Percentiles rank a stretch among this genome's conserved stretches.
Evolutionary conservation across 169 alveolate species (phyloP).

Genomic region (Plasmodium adleri): DNA sequence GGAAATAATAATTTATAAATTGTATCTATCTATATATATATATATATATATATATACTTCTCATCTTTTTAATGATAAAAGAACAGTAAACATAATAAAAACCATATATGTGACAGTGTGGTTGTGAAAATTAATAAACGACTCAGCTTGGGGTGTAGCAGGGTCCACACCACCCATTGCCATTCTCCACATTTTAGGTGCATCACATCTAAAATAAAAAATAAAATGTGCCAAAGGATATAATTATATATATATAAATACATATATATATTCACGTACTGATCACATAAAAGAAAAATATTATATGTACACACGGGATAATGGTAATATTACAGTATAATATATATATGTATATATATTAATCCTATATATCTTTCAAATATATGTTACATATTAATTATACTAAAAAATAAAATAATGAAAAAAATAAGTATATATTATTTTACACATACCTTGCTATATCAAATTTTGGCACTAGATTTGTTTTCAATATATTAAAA

Average conservation of each 20-base stretch:
- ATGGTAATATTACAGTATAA: too few relatives aligned
- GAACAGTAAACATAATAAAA: constrained; percentile 86
- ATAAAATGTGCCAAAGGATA: constrained; percentile 1
- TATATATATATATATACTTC: background rate
- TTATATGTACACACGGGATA: too few relatives aligned
- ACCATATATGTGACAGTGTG: constrained; percentile 90
- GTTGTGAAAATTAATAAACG: constrained; percentile 88
- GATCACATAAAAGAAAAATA: too few relatives aligned
- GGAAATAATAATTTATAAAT: background rate
- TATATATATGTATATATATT: too few relatives aligned
- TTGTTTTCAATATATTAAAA: constrained; percentile 35
- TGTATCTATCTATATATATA: too few relatives aligned
- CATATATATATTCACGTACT: background rate
- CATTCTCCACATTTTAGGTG: constrained; percentile 88
- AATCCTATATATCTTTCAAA: background rate
- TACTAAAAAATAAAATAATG: background rate
- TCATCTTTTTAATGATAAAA: constrained; percentile 83
- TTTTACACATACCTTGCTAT: constrained; percentile 51
- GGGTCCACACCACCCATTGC: constrained; percentile 90
- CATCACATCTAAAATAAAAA: constrained; percentile 82
- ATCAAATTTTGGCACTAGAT: constrained; percentile 44
- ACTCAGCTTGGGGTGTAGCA: constrained; percentile 90
- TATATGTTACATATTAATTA: background rate
- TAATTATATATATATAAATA: constrained; percentile 5
- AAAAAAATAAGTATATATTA: background rate